These are phyloP conservation scores for Euryodendron excelsum DNA, from an alignment of 148 eudicot species.

Conservation along the genomic window DNA sequence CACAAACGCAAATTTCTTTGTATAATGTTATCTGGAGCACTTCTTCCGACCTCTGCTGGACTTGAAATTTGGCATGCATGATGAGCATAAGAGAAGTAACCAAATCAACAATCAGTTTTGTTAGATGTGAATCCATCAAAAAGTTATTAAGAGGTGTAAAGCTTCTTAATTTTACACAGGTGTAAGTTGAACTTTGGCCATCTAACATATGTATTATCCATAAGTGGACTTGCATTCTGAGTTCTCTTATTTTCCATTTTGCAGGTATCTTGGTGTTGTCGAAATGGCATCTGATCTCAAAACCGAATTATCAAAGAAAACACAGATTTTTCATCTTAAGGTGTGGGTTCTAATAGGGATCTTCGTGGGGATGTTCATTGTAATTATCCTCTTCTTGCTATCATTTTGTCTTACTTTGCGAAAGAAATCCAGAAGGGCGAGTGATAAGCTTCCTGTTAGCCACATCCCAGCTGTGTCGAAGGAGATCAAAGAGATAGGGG, in stretches of 20 bases:
- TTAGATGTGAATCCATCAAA: too few relatives aligned
- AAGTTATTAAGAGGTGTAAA: too few relatives aligned
- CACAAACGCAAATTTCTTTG: too few relatives aligned
- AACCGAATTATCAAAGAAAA: conserved; percentile 50
- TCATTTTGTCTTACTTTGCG: conserved; percentile 52
- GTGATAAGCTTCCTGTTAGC: conserved; percentile 42
- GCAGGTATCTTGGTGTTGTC: conserved; percentile 18
- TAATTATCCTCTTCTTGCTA: conserved; percentile 50
- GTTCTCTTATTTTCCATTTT: background rate
- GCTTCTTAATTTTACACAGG: too few relatives aligned
- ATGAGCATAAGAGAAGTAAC: too few relatives aligned
- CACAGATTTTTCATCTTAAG: conserved; percentile 54
- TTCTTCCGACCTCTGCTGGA: too few relatives aligned
- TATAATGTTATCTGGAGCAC: too few relatives aligned
- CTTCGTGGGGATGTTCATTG: conserved; percentile 52
- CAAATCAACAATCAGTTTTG: too few relatives aligned
- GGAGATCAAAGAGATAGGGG: conserved; percentile 66
- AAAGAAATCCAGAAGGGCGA: conserved; percentile 48
- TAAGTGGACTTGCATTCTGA: conserved; percentile 8
- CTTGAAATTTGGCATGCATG: too few relatives aligned
- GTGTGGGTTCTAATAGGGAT: conserved; percentile 73
- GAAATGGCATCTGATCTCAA: conserved; percentile 45
- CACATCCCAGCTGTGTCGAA: conserved; percentile 56
- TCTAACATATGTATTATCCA: background rate
- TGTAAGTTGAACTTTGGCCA: too few relatives aligned